Evolutionary conservation across 352 stramenopile species (phyloP), one percentile per base, ranked within the genome.

Genomic region (Phytophthora megakarya): DNA sequence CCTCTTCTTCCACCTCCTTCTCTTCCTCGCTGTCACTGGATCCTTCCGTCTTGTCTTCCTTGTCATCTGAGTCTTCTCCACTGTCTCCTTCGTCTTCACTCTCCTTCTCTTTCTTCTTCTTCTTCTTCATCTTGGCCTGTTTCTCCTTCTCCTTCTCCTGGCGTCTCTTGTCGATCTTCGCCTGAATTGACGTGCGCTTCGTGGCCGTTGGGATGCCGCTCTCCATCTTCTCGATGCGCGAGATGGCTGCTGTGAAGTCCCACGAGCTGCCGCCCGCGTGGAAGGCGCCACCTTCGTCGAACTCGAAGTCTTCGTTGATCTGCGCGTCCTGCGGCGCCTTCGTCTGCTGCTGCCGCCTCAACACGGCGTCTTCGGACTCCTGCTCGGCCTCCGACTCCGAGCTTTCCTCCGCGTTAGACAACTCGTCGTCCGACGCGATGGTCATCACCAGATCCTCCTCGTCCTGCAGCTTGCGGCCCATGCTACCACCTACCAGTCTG

Each of bases 201-300:
- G 83, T 89, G 44, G 70, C 78, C 46, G 63, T 85, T 22, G 70
- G 73, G 37, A 80, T 80, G 44, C 59, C 70, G 45, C 55, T 73
- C 51, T 96, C 86, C 76, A 92, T 84, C 39, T 80, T 72, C 57
- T 95, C 84, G 46, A 95, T 93, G 45, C 84, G 80, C 19, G 88
- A 93, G 50, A 96, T 96, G 26, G 84, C 84, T 40, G 93, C 88
- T 8, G 84, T 93, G 51, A 96, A 96, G 65, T 96, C 84, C 87
- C 87, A 96, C 1, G 86, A 95, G 46, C 78, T 91, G 39, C 85
- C 85, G 1, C 67, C 70, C 15, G 76, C 70, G 26, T 76, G 59
- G 52, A 88, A 91, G 11, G 61, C 65, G 47, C 72, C 63, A 25
- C 67, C 76, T 39, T 96, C 85, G 42, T 93, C 87, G 55, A 96